Evolutionary conservation across 164 flowering plant genomes (phyloP).

Genomic region (Cinnamomum micranthum): DNA sequence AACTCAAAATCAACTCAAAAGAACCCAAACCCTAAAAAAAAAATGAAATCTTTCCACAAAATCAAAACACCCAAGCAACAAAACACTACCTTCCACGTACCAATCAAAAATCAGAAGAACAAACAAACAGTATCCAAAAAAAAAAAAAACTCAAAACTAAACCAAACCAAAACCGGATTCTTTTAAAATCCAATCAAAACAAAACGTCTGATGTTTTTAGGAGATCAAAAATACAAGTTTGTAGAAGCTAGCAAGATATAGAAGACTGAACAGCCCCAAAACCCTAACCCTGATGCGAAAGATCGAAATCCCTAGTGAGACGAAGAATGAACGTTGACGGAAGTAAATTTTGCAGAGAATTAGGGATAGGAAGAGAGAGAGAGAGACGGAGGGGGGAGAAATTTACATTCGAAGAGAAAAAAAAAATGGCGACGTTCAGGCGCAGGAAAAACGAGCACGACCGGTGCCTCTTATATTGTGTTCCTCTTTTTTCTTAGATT

Average conservation of each 20-base stretch:
- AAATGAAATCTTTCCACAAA: neutral
- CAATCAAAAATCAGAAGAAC: neutral
- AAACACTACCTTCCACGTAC: neutral
- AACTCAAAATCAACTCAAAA: neutral
- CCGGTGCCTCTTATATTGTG: neutral
- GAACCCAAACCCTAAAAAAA: conserved; percentile 9
- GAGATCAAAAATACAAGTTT: too few relatives aligned
- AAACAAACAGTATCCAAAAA: neutral
- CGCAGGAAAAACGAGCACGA: neutral
- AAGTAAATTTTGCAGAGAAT: neutral
- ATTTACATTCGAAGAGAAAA: neutral
- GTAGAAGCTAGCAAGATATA: too few relatives aligned
- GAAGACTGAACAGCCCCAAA: too few relatives aligned
- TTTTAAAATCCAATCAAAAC: too few relatives aligned
- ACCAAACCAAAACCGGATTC: neutral
- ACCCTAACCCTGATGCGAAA: too few relatives aligned
- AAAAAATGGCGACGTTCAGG: neutral
- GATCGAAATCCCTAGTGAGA: neutral
- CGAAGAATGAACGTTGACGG: neutral
- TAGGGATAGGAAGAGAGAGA: neutral
- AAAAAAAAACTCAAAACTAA: neutral
- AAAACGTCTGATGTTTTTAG: too few relatives aligned
- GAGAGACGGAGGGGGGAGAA: too few relatives aligned
- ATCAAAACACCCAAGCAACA: neutral
- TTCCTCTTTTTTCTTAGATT: too few relatives aligned